A percentile compares a stretch with the other conserved stretches of the same genome.
Evolutionary conservation across 2,329 filamentous ascomycete genomes (phyloP).

Genomic region (Diaporthe citriasiana): DNA sequence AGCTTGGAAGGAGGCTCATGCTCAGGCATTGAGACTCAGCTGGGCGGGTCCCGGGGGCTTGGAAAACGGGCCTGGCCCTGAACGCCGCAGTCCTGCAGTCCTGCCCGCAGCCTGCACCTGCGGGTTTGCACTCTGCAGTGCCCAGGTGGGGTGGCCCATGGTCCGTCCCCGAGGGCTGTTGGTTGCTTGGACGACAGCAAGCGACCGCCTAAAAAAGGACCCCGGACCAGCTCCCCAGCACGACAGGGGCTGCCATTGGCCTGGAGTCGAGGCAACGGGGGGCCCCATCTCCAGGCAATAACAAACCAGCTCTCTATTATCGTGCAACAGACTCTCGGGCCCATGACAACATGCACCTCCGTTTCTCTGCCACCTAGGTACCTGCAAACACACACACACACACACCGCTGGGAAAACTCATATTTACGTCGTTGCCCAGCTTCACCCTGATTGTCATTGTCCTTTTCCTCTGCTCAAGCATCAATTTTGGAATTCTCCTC

Average conservation of each 20-base stretch:
- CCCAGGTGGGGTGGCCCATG: background rate
- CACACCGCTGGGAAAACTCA: constrained; percentile 33
- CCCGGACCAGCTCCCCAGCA: constrained; percentile 2
- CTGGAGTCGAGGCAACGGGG: constrained; percentile 26
- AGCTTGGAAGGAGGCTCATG: constrained; percentile 31
- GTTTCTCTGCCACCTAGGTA: constrained; percentile 24
- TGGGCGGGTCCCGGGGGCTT: constrained; percentile 25
- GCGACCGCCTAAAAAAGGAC: constrained; percentile 29
- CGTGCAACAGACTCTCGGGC: constrained; percentile 15
- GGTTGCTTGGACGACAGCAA: constrained; percentile 34
- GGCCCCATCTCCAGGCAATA: constrained; percentile 33
- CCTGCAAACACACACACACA: no score
- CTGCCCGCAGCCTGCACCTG: background rate
- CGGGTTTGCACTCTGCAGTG: background rate
- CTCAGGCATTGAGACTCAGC: constrained; percentile 21
- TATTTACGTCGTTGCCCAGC: constrained; percentile 29
- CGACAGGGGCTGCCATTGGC: constrained; percentile 35
- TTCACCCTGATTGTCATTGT: constrained; percentile 7
- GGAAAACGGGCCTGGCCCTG: constrained; percentile 32
- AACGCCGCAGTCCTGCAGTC: constrained; percentile 22
- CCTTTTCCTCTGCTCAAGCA: background rate
- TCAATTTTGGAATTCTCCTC: constrained; percentile 3
- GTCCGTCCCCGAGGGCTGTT: background rate
- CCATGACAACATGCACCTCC: constrained; percentile 18
- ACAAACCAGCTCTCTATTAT: constrained; percentile 38